A percentile compares a stretch with the other conserved stretches of the same genome.
Conservation (phyloP, 495 filamentous ascomycete species). For the Thozetella sp. region DNA sequence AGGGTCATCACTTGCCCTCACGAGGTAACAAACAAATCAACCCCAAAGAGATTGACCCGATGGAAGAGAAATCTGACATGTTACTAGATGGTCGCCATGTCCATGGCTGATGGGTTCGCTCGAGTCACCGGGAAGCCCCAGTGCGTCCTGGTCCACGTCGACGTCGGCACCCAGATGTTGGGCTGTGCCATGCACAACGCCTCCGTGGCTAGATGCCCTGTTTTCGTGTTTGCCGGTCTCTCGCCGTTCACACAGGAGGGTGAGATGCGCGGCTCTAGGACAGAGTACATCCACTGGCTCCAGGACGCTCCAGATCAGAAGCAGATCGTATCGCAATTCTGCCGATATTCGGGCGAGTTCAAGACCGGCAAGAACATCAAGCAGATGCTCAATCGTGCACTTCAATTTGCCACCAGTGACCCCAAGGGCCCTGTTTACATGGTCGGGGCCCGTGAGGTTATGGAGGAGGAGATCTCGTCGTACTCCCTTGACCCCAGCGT, state of each 20-base stretch:
- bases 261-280: slow-evolving; percentile 83
- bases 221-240: slow-evolving; percentile 89
- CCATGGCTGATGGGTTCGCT: slow-evolving; percentile 95
- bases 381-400: slow-evolving; percentile 89
- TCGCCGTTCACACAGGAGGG: slow-evolving; percentile 90
- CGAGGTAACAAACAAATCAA: slow-evolving; percentile 52
- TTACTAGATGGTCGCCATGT: slow-evolving; percentile 90
- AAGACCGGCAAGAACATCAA: slow-evolving; percentile 94
- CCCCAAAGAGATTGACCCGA: background rate
- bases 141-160: slow-evolving; percentile 93
- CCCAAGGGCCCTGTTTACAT: slow-evolving; percentile 89
- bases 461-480: slow-evolving; percentile 89
- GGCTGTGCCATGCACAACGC: slow-evolving; percentile 94
- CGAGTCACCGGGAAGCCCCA: slow-evolving; percentile 84
- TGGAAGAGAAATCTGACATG: slow-evolving; percentile 8
- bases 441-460: slow-evolving; percentile 80
- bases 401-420: slow-evolving; percentile 82
- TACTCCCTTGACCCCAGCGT: slow-evolving; percentile 70
- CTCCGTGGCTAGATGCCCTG: slow-evolving; percentile 79
- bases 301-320: slow-evolving; percentile 96
- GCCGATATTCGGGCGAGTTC: slow-evolving; percentile 85
- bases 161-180: slow-evolving; percentile 89
- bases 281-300: slow-evolving; percentile 98
- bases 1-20: slow-evolving; percentile 92
- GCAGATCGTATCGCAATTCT: slow-evolving; percentile 89